A percentile compares a stretch with the other conserved stretches of the same genome.
Conservation (phyloP, 1,284 basidiomycete species). For the Rhodotorula sp. region DNA sequence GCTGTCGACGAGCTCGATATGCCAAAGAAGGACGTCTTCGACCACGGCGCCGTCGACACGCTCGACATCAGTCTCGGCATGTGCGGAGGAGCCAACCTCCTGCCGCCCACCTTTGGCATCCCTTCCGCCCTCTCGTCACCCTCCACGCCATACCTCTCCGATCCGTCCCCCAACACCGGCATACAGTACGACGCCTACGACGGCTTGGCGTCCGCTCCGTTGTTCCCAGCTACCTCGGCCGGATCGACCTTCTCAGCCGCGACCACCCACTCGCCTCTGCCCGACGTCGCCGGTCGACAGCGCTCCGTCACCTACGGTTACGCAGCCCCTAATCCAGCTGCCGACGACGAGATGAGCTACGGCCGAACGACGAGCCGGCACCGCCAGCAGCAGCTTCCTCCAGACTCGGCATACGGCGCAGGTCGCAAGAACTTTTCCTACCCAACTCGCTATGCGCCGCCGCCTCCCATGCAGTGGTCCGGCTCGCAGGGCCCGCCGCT, state of each 20-base stretch:
- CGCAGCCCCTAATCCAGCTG: too few relatives aligned
- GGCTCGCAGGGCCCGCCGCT: slow-evolving; percentile 5
- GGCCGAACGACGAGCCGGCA: slow-evolving; percentile 14
- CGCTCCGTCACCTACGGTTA: slow-evolving; percentile 19
- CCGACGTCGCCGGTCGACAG: slow-evolving; percentile 22
- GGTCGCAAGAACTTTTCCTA: slow-evolving; percentile 33
- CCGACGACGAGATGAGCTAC: too few relatives aligned
- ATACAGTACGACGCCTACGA: slow-evolving; percentile 12
- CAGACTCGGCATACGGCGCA: slow-evolving; percentile 16
- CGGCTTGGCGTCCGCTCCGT: slow-evolving; percentile 19
- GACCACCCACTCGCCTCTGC: neutral
- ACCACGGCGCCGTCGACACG: slow-evolving; percentile 4
- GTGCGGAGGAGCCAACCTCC: neutral
- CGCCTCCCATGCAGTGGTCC: slow-evolving; percentile 2
- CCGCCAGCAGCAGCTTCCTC: slow-evolving; percentile 21
- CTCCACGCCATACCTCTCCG: slow-evolving; percentile 34
- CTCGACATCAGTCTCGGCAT: slow-evolving; percentile 19
- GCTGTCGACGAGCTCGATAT: slow-evolving; percentile 16
- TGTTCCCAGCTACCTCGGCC: slow-evolving; percentile 25
- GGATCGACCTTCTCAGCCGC: slow-evolving; percentile 23
- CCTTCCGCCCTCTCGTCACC: slow-evolving; percentile 38
- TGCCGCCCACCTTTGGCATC: slow-evolving; percentile 7
- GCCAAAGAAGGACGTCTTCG: slow-evolving; percentile 23
- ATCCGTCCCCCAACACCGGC: slow-evolving; percentile 36
- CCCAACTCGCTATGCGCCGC: slow-evolving; percentile 22